Base-by-base conservation (phyloP, 2,329 filamentous ascomycete genomes). In the Sclerotinia subarctica region DNA sequence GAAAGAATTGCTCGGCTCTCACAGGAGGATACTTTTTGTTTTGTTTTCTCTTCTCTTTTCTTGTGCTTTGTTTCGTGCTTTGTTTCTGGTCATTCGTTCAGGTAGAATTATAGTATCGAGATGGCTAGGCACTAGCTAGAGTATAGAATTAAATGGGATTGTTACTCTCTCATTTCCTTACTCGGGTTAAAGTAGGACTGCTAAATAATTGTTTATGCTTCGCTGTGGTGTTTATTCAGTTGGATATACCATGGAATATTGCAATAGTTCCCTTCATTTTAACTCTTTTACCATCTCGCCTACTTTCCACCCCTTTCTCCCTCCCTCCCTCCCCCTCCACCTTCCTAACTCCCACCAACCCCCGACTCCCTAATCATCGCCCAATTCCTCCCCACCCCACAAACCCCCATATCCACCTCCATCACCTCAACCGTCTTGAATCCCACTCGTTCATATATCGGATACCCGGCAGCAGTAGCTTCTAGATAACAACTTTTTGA, bases 391-490 rank as follows among this genome's bases (percentile, higher is more conserved):
- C 72, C 69, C 10, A 73, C 74, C 17, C 76, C 75, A 68, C 67
- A 74, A 59, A 54, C 70, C 17, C 58, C 69, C 70, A 77, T 68
- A 70, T 78, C 76, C 11, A 77, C 58, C n/a, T 69, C 67, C 17
- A 80, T 66, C 35, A 73, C 66, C 57, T 80, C 79, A 1, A 80
- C 73, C 54, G 76, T 73, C 62, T 72, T 73, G 66, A 79, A 82
- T 1, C 13, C 80, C 79, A 6, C 79, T 64, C 69, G 77, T 78
- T 75, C 72, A 69, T 82, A 82, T 19, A 82, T 32, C 15, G 76
- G 76, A 63, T 74, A 75, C 3, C 79, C 80, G 0, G 70, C 72
- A 1, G 72, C 69, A 11, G 80, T 80, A n/a, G 79, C 78, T 71
- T 81, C 80, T 42, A 81, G 74, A 67, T 79, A 81, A 24, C 7